Evolutionary conservation across 1,284 basidiomycete species (phyloP).

Genomic region (Mrakiaceae sp.): DNA sequence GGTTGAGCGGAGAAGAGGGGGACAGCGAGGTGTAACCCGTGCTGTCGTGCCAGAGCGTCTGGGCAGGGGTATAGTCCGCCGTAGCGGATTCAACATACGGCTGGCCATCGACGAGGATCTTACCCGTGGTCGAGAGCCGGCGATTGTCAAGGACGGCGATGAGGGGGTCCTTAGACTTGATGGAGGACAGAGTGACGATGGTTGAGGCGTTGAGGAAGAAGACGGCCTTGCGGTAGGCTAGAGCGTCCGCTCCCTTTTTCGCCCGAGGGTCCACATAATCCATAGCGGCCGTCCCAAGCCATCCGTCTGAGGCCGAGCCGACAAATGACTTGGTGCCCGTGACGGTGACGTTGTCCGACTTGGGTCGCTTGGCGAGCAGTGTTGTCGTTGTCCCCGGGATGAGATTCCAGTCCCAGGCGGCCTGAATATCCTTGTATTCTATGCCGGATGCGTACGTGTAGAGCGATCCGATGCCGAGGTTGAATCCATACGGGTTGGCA

Average conservation of each 20-base stretch:
- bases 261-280: conserved; percentile 32
- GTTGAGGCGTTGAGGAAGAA: conserved; percentile 56
- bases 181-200: conserved; percentile 47
- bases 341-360: conserved; percentile 36
- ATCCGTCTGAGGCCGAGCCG: conserved; percentile 50
- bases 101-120: conserved; percentile 40
- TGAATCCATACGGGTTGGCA: conserved; percentile 51
- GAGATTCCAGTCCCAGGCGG: conserved; percentile 59
- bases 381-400: conserved; percentile 58
- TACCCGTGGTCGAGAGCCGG: conserved; percentile 33
- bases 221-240: conserved; percentile 56
- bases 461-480: conserved; percentile 51
- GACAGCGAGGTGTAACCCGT: conserved; percentile 24
- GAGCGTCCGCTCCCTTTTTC: too few species aligned
- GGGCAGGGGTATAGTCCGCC: conserved; percentile 8
- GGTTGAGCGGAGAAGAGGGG: conserved; percentile 23
- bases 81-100: neutral
- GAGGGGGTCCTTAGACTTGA: conserved; percentile 41
- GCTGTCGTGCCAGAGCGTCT: conserved; percentile 24
- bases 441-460: conserved; percentile 52
- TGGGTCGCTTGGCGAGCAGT: conserved; percentile 42
- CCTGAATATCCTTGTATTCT: conserved; percentile 57
- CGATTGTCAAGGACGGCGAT: conserved; percentile 56
- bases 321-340: conserved; percentile 47
- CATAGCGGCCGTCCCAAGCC: conserved; percentile 48